Base-by-base conservation (phyloP, 805 yeast genomes). In the Debaryomyces maramus region DNA sequence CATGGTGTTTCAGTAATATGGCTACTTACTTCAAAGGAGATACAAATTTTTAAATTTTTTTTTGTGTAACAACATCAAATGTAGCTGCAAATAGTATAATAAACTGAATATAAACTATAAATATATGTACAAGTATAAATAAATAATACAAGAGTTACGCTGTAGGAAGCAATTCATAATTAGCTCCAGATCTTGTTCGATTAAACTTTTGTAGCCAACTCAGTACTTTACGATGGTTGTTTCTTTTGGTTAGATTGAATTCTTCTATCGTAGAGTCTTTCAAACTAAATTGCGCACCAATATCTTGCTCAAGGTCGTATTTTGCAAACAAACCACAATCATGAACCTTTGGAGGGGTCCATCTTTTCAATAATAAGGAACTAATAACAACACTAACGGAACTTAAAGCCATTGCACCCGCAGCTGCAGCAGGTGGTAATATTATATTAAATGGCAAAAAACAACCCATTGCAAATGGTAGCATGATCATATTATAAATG, bases 401-500 rank as follows among this genome's bases (percentile, higher is more conserved):
- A 48, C 96, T 87, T 52, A 88, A 72, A 0, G 96, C 96, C 98
- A 93, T 93, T 1, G 97, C 85, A 10, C 82, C 77, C 30, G 93
- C 88, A 1, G 98, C 98, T 56, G 88, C 78, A 58, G 88, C 81
- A 2, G 98, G 99, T 37, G 88, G 87, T 50, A 90, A 65, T 39
- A 84, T 77, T 36, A 88, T 71, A 26, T 85, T 83, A 64, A 83
- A 80, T 2, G 95, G 96, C 22, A 77, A 63, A 39, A 91, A 70
- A n/a, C 84, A 76, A 1, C 97, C 97, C 83, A 95, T 91, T 0
- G 98, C 97, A 50, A 91, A 75, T 2, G 98, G 99, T 24, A 91
- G 73, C 83, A 93, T 91, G 20, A 86, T 66, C 13, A 85, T 30
- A 53, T 91, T 91, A 64, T 91, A 91, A 31, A 88, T 67, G 6